Evolutionary conservation across 306 rosid genomes (phyloP).

Genomic region (Cotoneaster glaucophyllus): DNA sequence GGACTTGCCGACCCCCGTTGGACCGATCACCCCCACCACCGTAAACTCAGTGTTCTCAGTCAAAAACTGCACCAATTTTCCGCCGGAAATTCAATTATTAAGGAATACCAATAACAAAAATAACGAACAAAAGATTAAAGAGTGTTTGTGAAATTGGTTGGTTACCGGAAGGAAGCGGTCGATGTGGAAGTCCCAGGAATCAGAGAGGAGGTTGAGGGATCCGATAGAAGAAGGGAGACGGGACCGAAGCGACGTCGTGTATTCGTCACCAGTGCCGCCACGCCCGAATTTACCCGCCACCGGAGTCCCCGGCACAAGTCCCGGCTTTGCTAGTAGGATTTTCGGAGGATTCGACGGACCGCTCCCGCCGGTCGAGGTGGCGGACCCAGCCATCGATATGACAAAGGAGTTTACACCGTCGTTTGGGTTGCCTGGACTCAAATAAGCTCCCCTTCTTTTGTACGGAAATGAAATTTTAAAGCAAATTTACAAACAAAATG

Average conservation of each 20-base stretch:
- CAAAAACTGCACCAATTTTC: constrained; percentile 49
- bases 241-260: constrained; percentile 53
- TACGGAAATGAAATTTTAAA: too few relatives aligned
- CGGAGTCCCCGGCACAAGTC: constrained; percentile 51
- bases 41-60: constrained; percentile 81
- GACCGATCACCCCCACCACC: constrained; percentile 84
- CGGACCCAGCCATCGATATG: constrained; percentile 21
- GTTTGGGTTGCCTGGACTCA: background rate
- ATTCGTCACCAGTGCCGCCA: constrained; percentile 54
- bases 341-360: constrained; percentile 56
- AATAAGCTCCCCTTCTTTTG: too few relatives aligned
- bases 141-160: background rate
- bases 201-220: constrained; percentile 85
- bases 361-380: constrained; percentile 17
- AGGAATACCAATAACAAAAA: background rate
- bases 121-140: background rate
- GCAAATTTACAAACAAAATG: rapidly evolving
- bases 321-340: constrained; percentile 78
- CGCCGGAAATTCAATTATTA: background rate
- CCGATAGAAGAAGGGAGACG: constrained; percentile 76
- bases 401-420: background rate
- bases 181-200: constrained; percentile 82
- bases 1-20: constrained; percentile 83
- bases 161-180: constrained; percentile 87
- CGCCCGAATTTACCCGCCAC: constrained; percentile 50